Percentiles rank a stretch among this genome's conserved stretches.
Conservation (phyloP, 805 yeast species). For the Wickerhamiella azyma region DNA sequence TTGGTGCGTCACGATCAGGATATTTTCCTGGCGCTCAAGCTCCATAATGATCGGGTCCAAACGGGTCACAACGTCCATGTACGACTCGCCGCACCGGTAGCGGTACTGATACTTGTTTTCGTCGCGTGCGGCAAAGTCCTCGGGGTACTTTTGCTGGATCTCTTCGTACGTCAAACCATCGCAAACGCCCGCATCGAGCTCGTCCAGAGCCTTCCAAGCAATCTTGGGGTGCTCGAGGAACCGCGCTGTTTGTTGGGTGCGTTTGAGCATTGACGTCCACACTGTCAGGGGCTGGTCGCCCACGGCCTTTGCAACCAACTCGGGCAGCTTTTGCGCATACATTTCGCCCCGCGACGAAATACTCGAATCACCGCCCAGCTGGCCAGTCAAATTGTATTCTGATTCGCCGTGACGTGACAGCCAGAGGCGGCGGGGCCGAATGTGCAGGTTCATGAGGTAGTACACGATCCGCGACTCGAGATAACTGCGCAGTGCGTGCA, state of each 20-base stretch:
- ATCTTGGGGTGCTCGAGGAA: conserved; percentile 66
- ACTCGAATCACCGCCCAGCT: conserved; percentile 90
- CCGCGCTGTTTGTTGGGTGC: conserved; percentile 89
- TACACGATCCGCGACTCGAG: conserved; percentile 86
- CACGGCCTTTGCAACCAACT: conserved; percentile 50
- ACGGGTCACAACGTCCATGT: conserved; percentile 86
- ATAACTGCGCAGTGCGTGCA: conserved; percentile 77
- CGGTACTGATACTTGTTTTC: conserved; percentile 91
- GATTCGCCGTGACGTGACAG: conserved; percentile 94
- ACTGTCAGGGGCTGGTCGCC: conserved; percentile 53
- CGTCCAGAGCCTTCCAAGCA: conserved; percentile 95
- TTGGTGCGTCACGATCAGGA: conserved; percentile 91
- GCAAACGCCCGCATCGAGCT: conserved; percentile 93
- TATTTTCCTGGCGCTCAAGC: conserved; percentile 91
- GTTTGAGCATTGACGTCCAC: conserved; percentile 84
- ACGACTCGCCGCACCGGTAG: conserved; percentile 94
- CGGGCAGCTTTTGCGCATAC: conserved; percentile 72
- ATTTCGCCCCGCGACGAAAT: conserved; percentile 71
- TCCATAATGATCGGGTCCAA: conserved; percentile 98
- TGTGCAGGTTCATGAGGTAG: conserved; percentile 89
- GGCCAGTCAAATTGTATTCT: conserved; percentile 79
- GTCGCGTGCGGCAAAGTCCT: conserved; percentile 90
- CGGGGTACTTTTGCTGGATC: conserved; percentile 72
- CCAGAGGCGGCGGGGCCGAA: conserved; percentile 86
- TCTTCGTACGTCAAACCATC: conserved; percentile 96